These are phyloP conservation scores for Pleoardoris graminearum DNA, from an alignment of 2,329 filamentous ascomycete species.

Conservation along the genomic window DNA sequence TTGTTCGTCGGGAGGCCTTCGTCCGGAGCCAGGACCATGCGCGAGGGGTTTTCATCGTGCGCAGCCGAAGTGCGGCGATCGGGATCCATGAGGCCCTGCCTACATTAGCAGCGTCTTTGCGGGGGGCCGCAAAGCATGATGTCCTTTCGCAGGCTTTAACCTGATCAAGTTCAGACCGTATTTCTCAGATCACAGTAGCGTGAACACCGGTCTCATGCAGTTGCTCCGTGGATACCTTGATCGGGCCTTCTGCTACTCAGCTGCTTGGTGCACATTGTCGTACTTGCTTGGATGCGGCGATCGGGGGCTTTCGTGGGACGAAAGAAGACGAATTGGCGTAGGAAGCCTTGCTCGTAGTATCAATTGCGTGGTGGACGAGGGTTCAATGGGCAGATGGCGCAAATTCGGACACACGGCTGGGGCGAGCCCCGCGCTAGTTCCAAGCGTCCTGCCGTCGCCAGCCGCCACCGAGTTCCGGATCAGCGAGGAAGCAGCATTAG, in stretches of 20 bases:
- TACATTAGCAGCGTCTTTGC: slow-evolving; percentile 37
- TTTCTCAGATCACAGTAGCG: slow-evolving; percentile 52
- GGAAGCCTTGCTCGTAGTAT: too few species aligned
- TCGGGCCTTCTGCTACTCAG: slow-evolving; percentile 41
- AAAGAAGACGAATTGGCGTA: too few species aligned
- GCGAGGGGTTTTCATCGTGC: slow-evolving; percentile 28
- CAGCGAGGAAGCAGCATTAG: neutral
- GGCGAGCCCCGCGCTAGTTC: neutral
- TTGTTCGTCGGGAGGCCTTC: slow-evolving; percentile 27
- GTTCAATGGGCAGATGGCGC: neutral
- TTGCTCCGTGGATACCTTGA: slow-evolving; percentile 44
- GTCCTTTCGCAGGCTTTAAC: slow-evolving; percentile 59
- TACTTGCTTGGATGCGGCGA: slow-evolving; percentile 24
- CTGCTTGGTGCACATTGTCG: slow-evolving; percentile 30
- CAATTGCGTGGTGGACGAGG: neutral
- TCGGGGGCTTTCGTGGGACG: too few species aligned
- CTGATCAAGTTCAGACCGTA: slow-evolving; percentile 60
- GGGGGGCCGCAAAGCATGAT: slow-evolving; percentile 51
- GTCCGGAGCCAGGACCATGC: slow-evolving; percentile 28
- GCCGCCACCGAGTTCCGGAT: neutral
- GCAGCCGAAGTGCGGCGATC: slow-evolving; percentile 10
- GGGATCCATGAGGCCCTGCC: slow-evolving; percentile 36
- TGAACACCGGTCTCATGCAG: slow-evolving; percentile 46
- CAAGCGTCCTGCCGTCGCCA: neutral
- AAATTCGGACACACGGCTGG: neutral